A percentile compares a stretch with the other conserved stretches of the same genome.
These are phyloP conservation scores for Mortierella claussenii DNA, from an alignment of 192 early-diverging fungal genomes.

Conservation along the genomic window DNA sequence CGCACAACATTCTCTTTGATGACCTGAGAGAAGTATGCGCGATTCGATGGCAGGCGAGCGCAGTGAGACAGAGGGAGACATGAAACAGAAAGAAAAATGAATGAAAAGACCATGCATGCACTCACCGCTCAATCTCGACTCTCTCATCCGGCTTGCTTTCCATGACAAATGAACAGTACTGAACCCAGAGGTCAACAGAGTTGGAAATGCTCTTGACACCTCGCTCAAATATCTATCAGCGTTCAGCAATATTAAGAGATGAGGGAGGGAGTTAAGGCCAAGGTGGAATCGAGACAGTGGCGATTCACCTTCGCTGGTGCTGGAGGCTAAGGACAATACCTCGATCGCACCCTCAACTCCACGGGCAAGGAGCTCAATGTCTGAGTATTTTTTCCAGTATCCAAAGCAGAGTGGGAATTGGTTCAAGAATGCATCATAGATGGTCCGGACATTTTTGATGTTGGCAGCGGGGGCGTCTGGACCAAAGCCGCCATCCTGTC, in stretches of 20 bases:
- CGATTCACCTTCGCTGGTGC: too few relatives aligned
- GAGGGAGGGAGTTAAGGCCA: too few relatives aligned
- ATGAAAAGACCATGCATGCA: constrained; percentile 15
- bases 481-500: constrained; percentile 63
- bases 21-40: background rate
- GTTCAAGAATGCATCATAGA: constrained; percentile 73
- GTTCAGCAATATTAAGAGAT: background rate
- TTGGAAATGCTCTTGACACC: constrained; percentile 73
- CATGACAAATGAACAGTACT: constrained; percentile 74
- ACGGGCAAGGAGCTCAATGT: constrained; percentile 63
- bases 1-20: too few relatives aligned
- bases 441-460: constrained; percentile 58
- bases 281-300: too few relatives aligned
- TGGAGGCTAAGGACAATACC: too few relatives aligned
- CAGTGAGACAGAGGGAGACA: background rate
- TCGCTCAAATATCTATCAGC: constrained; percentile 80
- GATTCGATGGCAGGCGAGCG: background rate
- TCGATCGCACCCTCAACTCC: constrained; percentile 69
- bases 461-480: constrained; percentile 59
- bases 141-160: constrained; percentile 63
- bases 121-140: constrained; percentile 70
- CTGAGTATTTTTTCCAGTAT: constrained; percentile 86
- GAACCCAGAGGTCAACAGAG: constrained; percentile 78
- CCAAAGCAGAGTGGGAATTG: constrained; percentile 83
- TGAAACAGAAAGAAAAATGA: constrained; percentile 39